Evolutionary conservation across 495 filamentous ascomycete species (phyloP).

Genomic region (Penicillium angulare): DNA sequence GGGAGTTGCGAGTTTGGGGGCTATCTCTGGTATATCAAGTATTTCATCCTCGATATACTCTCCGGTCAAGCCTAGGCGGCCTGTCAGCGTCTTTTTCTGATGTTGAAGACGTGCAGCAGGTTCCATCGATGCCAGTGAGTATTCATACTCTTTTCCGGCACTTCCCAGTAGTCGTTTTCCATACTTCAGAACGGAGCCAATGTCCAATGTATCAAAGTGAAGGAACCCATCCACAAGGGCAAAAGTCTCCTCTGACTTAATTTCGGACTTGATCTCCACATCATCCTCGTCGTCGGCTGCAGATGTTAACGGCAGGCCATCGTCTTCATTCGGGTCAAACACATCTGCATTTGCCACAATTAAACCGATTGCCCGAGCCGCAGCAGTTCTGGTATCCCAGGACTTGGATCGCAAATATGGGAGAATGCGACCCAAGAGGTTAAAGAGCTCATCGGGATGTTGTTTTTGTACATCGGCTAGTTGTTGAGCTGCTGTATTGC

Average conservation of each 20-base stretch:
- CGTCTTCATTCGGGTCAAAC: conserved; percentile 82
- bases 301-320: conserved; percentile 51
- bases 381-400: conserved; percentile 91
- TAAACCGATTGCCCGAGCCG: conserved; percentile 87
- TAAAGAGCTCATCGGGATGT: conserved; percentile 96
- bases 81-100: conserved; percentile 82
- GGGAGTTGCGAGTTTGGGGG: conserved; percentile 42
- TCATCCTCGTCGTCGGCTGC: conserved; percentile 48
- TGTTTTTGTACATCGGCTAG: conserved; percentile 96
- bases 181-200: conserved; percentile 72
- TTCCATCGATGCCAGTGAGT: conserved; percentile 75
- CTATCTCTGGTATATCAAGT: conserved; percentile 60
- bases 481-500: conserved; percentile 94
- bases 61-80: conserved; percentile 80
- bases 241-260: conserved; percentile 30
- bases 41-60: conserved; percentile 84
- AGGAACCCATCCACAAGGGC: conserved; percentile 52
- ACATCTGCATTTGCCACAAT: conserved; percentile 85
- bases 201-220: conserved; percentile 70
- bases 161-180: conserved; percentile 82
- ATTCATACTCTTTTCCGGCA: conserved; percentile 79
- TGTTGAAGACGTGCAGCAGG: conserved; percentile 75
- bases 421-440: conserved; percentile 90
- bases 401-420: conserved; percentile 89
- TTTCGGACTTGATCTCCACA: conserved; percentile 46